Percentiles rank a stretch among this genome's conserved stretches.
These are phyloP conservation scores for Orbilia brochopaga DNA, from an alignment of 2,329 filamentous ascomycete species.

Conservation along the genomic window DNA sequence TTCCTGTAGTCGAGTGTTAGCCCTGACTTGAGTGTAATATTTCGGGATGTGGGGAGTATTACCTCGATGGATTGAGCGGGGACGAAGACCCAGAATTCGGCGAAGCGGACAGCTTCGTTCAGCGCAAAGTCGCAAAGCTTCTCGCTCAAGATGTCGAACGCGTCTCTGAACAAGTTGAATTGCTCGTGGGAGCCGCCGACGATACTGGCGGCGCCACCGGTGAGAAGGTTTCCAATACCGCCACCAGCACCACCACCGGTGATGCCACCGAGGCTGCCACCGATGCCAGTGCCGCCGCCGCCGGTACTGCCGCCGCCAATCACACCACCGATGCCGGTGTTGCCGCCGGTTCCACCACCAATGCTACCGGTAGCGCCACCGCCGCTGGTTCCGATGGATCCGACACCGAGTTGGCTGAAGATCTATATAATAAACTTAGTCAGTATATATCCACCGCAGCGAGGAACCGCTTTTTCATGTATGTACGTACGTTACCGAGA, in stretches of 20 bases:
- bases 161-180: slow-evolving; percentile 41
- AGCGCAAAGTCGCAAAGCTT: slow-evolving; percentile 38
- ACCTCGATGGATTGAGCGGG: slow-evolving; percentile 29
- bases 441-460: no score
- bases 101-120: slow-evolving; percentile 30
- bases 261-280: neutral
- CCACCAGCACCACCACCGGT: neutral
- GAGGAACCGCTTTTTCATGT: no score
- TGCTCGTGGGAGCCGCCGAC: slow-evolving; percentile 9
- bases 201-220: neutral
- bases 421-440: no score
- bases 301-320: neutral
- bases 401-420: neutral
- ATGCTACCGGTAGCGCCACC: neutral
- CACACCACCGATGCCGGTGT: neutral
- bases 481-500: no score
- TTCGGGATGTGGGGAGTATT: neutral
- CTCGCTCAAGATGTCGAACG: slow-evolving; percentile 34
- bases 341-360: neutral
- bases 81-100: slow-evolving; percentile 39
- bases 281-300: slow-evolving; percentile 1
- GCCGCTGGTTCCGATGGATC: neutral
- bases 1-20: slow-evolving; percentile 15
- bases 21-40: neutral
- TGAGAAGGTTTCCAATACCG: neutral